Evolutionary conservation across 768 basidiomycete species (phyloP).

Genomic region (Candolleomyces eurysporus): DNA sequence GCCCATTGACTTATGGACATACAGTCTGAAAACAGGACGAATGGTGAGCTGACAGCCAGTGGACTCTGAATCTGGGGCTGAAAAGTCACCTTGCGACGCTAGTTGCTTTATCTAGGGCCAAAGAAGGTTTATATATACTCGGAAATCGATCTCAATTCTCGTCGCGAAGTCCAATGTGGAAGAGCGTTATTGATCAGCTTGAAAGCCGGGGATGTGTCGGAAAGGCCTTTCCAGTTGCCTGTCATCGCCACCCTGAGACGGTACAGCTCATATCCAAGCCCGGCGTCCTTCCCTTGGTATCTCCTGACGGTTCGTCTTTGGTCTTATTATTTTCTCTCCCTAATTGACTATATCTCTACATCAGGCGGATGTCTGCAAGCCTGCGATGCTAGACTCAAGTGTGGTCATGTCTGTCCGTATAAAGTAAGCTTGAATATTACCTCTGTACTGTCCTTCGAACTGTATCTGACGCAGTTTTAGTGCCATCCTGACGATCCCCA

Average conservation of each 20-base stretch:
- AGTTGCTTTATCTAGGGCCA: constrained; percentile 75
- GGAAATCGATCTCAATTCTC: constrained; percentile 50
- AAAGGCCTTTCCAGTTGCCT: constrained; percentile 52
- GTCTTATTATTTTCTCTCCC: constrained; percentile 7
- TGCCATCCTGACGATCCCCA: constrained; percentile 62
- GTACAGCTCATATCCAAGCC: constrained; percentile 45
- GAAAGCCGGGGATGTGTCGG: constrained; percentile 47
- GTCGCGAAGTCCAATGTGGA: constrained; percentile 56
- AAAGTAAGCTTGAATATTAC: constrained; percentile 39
- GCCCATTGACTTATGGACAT: not conserved
- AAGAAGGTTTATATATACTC: constrained; percentile 70
- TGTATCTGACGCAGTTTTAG: constrained; percentile 23
- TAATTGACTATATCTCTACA: not conserved
- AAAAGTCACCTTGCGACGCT: constrained; percentile 5
- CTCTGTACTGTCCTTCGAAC: not conserved
- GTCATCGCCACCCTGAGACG: constrained; percentile 50
- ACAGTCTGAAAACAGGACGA: constrained; percentile 56
- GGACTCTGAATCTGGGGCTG: not conserved
- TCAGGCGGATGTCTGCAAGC: constrained; percentile 62
- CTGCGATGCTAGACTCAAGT: constrained; percentile 51
- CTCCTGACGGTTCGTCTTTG: constrained; percentile 50
- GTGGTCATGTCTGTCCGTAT: constrained; percentile 65
- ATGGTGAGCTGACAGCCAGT: constrained; percentile 31
- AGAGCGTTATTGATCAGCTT: constrained; percentile 53
- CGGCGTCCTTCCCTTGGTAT: constrained; percentile 44